Base-by-base conservation (phyloP, 2,329 filamentous ascomycete species). In the Fusarium pseudograminearum region DNA sequence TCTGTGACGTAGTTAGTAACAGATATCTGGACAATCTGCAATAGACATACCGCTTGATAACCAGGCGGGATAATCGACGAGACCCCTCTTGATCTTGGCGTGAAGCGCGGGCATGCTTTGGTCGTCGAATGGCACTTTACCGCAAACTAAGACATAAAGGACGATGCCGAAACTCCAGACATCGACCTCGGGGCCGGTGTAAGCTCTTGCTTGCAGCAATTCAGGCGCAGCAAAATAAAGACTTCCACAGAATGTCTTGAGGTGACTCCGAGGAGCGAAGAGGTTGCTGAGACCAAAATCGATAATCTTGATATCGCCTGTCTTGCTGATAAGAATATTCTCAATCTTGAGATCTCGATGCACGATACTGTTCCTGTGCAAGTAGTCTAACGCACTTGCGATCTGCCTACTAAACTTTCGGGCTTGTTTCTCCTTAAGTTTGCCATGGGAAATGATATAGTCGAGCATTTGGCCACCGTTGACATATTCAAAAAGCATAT, bases 91-190 rank as follows among this genome's bases (percentile, higher is more conserved):
- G 81, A 99, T 99, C 83, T 99, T 99, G 61, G 95, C 94, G 81
- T 99, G 96, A 50, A 99, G 84, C 69, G 97, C 94, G 36, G 95
- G 96, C 94, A 99, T 99, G 82, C 94, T 98, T 82, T 99, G 96
- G 77, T 99, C 96, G 78, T 99, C 96, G 76, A 99, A 99, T 0
- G 96, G 96, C 5, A 99, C 96, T 80, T 98, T 98, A 54, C 96
- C 96, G 77, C 96, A 98, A 6, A 98, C 96, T 66, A 99, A 82
- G 61, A 99, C 96, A 75, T 98, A 99, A 16, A 99, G 87, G 15
- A 99, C 96, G 73, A 99, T 98, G 24, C 96, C 96, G 80, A 98
- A 98, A 82, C 96, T 98, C 96, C 96, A 99, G 2, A 98, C 89
- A 77, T 99, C 96, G 30, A 99, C 96, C 78, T 99, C 96, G 1